These are phyloP conservation scores for Rhinocladiella similis DNA, from an alignment of 2,329 filamentous ascomycete genomes.

Conservation along the genomic window DNA sequence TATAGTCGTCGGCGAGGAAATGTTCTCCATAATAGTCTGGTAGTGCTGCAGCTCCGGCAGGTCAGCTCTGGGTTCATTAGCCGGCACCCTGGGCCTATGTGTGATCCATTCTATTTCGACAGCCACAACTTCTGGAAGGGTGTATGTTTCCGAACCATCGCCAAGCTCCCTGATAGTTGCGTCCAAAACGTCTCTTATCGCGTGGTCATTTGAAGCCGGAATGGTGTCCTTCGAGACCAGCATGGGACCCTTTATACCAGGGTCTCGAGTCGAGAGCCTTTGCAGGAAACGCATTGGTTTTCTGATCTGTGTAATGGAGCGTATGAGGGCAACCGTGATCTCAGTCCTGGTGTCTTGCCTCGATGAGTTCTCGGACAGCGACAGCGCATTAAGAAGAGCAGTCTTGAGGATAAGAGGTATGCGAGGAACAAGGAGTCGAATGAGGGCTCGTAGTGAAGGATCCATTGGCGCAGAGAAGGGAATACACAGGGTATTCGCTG, in stretches of 20 bases:
- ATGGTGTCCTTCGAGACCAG: constrained; percentile 76
- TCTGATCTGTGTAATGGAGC: constrained; percentile 57
- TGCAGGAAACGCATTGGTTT: constrained; percentile 64
- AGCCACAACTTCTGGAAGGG: constrained; percentile 36
- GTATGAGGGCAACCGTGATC: constrained; percentile 70
- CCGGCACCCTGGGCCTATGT: constrained; percentile 40
- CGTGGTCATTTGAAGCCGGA: constrained; percentile 54
- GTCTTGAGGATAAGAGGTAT: constrained; percentile 47
- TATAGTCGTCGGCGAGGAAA: constrained; percentile 42
- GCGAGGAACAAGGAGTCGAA: constrained; percentile 40
- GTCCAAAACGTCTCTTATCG: constrained; percentile 33
- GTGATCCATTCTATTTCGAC: constrained; percentile 51
- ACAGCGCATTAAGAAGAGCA: constrained; percentile 51
- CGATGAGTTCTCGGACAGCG: constrained; percentile 66
- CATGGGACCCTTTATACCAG: constrained; percentile 72
- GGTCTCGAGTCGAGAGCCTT: constrained; percentile 60
- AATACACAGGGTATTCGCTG: background rate
- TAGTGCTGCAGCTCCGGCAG: constrained; percentile 47
- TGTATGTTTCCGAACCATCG: constrained; percentile 39
- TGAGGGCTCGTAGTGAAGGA: constrained; percentile 31
- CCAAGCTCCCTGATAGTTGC: constrained; percentile 42
- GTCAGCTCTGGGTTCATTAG: constrained; percentile 40
- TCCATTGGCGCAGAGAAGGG: constrained; percentile 32
- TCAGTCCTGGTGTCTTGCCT: constrained; percentile 80
- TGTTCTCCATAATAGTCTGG: constrained; percentile 39